Base-by-base conservation (phyloP, 805 yeast genomes). In the Cyberlindnera xylosilytica region DNA sequence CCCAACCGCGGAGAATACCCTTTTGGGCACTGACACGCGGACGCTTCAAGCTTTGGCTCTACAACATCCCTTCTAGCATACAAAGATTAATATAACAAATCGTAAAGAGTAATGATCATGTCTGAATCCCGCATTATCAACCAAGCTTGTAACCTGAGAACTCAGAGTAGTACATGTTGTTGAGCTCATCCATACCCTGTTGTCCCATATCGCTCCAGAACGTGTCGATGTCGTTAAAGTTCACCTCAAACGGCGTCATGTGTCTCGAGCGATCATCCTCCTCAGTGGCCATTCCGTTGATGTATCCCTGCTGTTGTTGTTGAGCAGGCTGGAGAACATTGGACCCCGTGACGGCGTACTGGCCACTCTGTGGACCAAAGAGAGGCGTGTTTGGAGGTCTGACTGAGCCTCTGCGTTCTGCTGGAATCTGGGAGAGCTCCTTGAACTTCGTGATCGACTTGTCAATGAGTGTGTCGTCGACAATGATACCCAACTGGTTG, bases 191-290 rank as follows among this genome's bases (percentile, higher is more conserved):
- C 27, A 54, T 34, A 1, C 59, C 61, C 32, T 52, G 54, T 28
- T 52, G 58, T 1, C 60, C 61, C 42, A 57, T 53, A 39, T 52
- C 61, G 27, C 39, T 44, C 62, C 62, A 57, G 41, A 57, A 53
- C 4, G 45, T 41, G 26, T 54, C 58, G 26, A 48, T 36, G 15
- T 50, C 59, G 30, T 44, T 36, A 31, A 51, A 41, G 18, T 45
- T 39, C 26, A 53, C 26, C 36, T 51, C 58, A 34, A 48, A 42
- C 9, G 54, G 53, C 16, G 51, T 48, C 23, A 31, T 32, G 26
- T 44, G 44, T 11, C 48, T 36, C 3, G 39, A 24, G 10, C 43
- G 43, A 6, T 39, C 47, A 7, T 28, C 39, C n/a, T 19, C n/a
- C 3, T 39, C 42, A n/a, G 11, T 17, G 6, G 4, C 23, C 34